A percentile compares a stretch with the other conserved stretches of the same genome.
Evolutionary conservation across 345 rosid species (phyloP).

Genomic region (Eucalyptus curtisii): DNA sequence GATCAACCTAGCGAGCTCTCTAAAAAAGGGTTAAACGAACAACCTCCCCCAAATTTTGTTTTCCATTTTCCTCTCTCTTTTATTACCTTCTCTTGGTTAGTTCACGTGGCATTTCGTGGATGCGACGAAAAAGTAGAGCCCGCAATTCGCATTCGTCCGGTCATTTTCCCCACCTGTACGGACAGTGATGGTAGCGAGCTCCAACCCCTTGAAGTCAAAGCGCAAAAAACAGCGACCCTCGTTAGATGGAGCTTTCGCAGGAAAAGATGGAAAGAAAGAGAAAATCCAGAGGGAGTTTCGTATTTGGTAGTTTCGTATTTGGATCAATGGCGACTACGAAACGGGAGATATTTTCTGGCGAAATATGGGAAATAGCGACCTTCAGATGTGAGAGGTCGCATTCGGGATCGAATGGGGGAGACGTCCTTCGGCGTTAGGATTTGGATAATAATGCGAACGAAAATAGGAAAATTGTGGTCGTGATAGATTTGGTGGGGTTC

Average conservation of each 20-base stretch:
- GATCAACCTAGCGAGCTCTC: neutral
- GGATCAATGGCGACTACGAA: neutral
- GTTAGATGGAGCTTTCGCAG: neutral
- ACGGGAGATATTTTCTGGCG: neutral
- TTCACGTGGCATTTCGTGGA: neutral
- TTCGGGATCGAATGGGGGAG: neutral
- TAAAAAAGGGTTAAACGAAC: neutral
- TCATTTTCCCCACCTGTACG: neutral
- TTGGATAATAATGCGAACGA: neutral
- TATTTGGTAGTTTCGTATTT: rapidly evolving
- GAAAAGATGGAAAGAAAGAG: neutral
- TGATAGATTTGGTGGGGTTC: neutral
- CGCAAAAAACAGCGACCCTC: neutral
- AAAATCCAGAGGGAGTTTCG: neutral
- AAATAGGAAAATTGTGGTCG: neutral
- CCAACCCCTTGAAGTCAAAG: neutral
- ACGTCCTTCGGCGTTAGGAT: neutral
- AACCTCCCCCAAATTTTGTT: neutral
- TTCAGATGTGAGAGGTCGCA: neutral
- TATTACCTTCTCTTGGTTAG: neutral
- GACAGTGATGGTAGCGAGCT: neutral
- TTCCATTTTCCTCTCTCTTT: neutral
- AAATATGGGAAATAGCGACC: neutral
- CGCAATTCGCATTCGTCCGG: neutral
- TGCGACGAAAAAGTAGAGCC: neutral